A percentile compares a stretch with the other conserved stretches of the same genome.
phyloP scores from a whole-genome alignment of 768 basidiomycete genomes.

The Guyanaporus albipodus region DNA sequence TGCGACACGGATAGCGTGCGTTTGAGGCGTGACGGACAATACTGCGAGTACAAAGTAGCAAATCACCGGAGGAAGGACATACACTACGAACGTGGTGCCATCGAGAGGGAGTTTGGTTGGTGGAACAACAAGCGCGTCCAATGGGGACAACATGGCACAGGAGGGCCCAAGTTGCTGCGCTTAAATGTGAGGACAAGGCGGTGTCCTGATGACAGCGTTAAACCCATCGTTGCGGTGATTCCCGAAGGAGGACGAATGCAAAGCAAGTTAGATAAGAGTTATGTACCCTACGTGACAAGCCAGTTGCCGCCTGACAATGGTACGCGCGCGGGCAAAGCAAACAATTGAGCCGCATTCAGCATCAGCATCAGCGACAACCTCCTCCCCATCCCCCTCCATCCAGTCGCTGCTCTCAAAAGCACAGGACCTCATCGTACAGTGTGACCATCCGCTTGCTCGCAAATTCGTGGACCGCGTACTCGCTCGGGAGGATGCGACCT shows the following conservation, averaged over 20 bases:
- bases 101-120: neutral
- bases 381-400: slow-evolving; percentile 38
- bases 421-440: slow-evolving; percentile 76
- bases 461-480: slow-evolving; percentile 69
- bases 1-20: neutral
- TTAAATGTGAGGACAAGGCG: no score
- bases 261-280: no score
- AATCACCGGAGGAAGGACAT: neutral
- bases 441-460: slow-evolving; percentile 77
- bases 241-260: no score
- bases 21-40: neutral
- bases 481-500: slow-evolving; percentile 43
- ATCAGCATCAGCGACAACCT: slow-evolving; percentile 10
- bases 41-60: neutral
- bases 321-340: slow-evolving; percentile 49
- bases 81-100: neutral
- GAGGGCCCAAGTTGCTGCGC: neutral
- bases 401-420: slow-evolving; percentile 68
- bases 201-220: no score
- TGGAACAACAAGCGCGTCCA: neutral
- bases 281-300: no score
- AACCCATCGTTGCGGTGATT: no score
- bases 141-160: neutral
- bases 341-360: slow-evolving; percentile 15
- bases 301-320: slow-evolving; percentile 44